Evolutionary conservation across 179 eudicot species (phyloP).

Genomic region (Silene coronaria): DNA sequence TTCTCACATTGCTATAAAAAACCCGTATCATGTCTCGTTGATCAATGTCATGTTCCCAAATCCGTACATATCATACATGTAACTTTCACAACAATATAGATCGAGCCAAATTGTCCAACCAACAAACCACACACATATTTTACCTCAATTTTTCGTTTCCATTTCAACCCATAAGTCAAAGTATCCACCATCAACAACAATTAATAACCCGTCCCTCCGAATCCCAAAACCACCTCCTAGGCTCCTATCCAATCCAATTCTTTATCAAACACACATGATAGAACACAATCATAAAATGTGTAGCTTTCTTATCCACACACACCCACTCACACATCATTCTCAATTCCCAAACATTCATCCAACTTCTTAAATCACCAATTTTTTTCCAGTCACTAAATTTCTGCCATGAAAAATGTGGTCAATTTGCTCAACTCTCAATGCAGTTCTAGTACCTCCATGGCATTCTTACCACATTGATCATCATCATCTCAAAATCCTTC

Average conservation of each 20-base stretch:
- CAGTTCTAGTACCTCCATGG: conserved; percentile 29
- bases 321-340: not conserved
- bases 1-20: too few species aligned
- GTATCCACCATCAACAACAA: too few species aligned
- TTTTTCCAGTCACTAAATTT: not conserved
- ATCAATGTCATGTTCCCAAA: too few species aligned
- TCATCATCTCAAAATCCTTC: conserved; percentile 7
- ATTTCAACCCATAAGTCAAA: too few species aligned
- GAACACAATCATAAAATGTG: conserved; percentile 1
- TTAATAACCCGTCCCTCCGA: too few species aligned
- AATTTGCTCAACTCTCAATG: conserved; percentile 25
- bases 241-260: not conserved
- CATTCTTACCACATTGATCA: not conserved
- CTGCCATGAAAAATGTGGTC: conserved; percentile 36
- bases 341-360: not conserved
- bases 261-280: not conserved
- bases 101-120: too few species aligned
- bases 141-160: too few species aligned
- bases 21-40: too few species aligned
- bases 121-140: too few species aligned
- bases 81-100: too few species aligned
- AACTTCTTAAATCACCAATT: not conserved
- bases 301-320: conserved; percentile 21
- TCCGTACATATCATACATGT: too few species aligned
- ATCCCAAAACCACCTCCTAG: too few species aligned